A percentile compares a stretch with the other conserved stretches of the same genome.
These are phyloP conservation scores for Blastomyces silverae DNA, from an alignment of 2,329 filamentous ascomycete species.

Conservation along the genomic window DNA sequence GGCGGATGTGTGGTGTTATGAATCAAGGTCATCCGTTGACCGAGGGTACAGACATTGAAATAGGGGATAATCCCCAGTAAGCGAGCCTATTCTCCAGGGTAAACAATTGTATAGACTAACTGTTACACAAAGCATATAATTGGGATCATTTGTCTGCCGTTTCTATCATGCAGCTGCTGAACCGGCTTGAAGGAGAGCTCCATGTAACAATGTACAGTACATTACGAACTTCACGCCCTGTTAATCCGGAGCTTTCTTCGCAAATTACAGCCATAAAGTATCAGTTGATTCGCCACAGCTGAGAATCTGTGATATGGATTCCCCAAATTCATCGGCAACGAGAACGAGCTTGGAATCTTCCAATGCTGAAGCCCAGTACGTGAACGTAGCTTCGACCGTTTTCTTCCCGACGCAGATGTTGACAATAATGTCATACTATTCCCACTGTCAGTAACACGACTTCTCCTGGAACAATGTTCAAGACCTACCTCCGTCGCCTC, in stretches of 20 bases:
- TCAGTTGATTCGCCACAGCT: neutral
- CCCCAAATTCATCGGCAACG: conserved; percentile 10
- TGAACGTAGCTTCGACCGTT: conserved; percentile 13
- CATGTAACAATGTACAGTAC: neutral
- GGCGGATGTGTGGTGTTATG: too few relatives aligned
- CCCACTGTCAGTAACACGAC: neutral
- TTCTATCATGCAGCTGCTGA: neutral
- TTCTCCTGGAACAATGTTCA: neutral
- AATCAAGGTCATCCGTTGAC: too few relatives aligned
- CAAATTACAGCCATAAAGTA: neutral
- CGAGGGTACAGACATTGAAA: too few relatives aligned
- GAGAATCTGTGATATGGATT: conserved; percentile 6
- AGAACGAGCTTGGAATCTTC: conserved; percentile 8
- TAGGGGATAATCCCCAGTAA: too few relatives aligned
- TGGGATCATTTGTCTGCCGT: neutral
- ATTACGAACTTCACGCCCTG: neutral
- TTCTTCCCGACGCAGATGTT: conserved; percentile 11
- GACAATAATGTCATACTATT: conserved; percentile 19
- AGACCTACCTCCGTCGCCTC: conserved; percentile 18
- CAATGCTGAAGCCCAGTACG: conserved; percentile 16
- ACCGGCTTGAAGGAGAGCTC: neutral
- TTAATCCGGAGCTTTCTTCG: neutral
- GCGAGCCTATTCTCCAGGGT: neutral
- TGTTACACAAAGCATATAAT: neutral
- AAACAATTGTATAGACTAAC: neutral